phyloP scores from a whole-genome alignment of 768 basidiomycete genomes.

The Tubosaeta sp. region DNA sequence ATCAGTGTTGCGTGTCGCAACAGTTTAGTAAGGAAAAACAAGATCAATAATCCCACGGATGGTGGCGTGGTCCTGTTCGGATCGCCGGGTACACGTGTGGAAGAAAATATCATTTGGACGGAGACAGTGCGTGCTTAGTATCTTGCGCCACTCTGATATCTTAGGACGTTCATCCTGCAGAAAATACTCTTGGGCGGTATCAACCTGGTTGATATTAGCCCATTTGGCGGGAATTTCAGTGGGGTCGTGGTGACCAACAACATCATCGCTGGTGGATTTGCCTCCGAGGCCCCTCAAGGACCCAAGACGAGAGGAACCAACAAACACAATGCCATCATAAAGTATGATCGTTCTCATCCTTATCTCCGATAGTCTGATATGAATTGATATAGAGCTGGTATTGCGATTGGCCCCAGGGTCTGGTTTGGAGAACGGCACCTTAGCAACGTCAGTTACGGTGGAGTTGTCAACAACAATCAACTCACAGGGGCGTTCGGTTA shows the following conservation, averaged over 20 bases:
- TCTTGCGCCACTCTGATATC: background rate
- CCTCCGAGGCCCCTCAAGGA: constrained; percentile 41
- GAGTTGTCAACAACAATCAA: constrained; percentile 51
- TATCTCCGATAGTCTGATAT: constrained; percentile 3
- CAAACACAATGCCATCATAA: constrained; percentile 57
- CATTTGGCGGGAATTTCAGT: constrained; percentile 61
- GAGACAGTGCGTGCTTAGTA: constrained; percentile 45
- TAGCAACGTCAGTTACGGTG: constrained; percentile 50
- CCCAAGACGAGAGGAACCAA: constrained; percentile 50
- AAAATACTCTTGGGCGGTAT: constrained; percentile 71
- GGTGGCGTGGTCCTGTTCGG: constrained; percentile 80
- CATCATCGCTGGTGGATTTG: constrained; percentile 63
- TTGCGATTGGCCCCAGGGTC: constrained; percentile 73
- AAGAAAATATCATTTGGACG: constrained; percentile 75
- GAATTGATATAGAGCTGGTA: constrained; percentile 53
- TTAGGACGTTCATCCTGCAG: constrained; percentile 31
- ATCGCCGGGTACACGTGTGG: constrained; percentile 64
- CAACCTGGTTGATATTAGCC: constrained; percentile 70
- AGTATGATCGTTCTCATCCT: constrained; percentile 40
- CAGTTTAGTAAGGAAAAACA: constrained; percentile 59
- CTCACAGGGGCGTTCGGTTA: constrained; percentile 70
- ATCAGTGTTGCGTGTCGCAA: constrained; percentile 69
- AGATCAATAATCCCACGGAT: constrained; percentile 69
- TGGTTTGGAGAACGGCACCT: constrained; percentile 65
- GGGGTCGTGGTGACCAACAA: constrained; percentile 66